A percentile compares a stretch with the other conserved stretches of the same genome.
Conservation (phyloP, 371 early-diverging fungal genomes). For the Apophysomyces trapeziformis region DNA sequence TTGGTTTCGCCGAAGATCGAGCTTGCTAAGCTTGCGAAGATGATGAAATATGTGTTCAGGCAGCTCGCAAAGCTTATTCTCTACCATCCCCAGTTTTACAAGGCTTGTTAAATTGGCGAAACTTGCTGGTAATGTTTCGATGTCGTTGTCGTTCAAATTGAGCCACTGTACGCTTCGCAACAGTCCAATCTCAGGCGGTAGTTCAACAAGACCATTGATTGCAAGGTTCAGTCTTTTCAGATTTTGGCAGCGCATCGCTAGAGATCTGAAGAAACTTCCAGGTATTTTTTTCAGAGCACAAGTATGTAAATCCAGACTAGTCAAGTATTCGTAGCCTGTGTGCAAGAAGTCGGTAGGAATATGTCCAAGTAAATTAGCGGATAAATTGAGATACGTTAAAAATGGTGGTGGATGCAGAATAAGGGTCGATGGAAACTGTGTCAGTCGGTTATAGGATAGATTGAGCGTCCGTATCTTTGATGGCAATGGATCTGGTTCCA, state of each 20-base stretch:
- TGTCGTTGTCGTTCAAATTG: slow-evolving; percentile 71
- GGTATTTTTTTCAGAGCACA: slow-evolving; percentile 52
- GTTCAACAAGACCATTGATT: slow-evolving; percentile 56
- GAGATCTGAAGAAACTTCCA: slow-evolving; percentile 20
- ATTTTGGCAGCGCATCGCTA: slow-evolving; percentile 38
- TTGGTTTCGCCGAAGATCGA: slow-evolving; percentile 59
- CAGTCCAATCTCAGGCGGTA: slow-evolving; percentile 63
- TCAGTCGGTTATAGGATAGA: slow-evolving; percentile 51
- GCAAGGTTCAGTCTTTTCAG: slow-evolving; percentile 67
- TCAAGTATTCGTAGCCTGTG: slow-evolving; percentile 48
- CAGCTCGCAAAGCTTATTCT: slow-evolving; percentile 58
- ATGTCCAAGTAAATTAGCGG: slow-evolving; percentile 55
- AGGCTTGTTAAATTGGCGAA: slow-evolving; percentile 58
- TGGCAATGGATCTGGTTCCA: slow-evolving; percentile 34
- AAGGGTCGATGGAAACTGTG: slow-evolving; percentile 50
- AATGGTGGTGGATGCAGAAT: slow-evolving; percentile 40
- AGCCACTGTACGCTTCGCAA: slow-evolving; percentile 68
- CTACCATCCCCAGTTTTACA: slow-evolving; percentile 74
- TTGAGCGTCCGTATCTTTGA: slow-evolving; percentile 44
- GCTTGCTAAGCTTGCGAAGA: slow-evolving; percentile 46
- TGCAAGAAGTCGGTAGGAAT: slow-evolving; percentile 52
- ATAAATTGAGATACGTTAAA: slow-evolving; percentile 61
- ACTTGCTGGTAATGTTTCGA: slow-evolving; percentile 55
- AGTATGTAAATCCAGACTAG: slow-evolving; percentile 69
- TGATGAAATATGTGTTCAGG: slow-evolving; percentile 51